A percentile compares a stretch with the other conserved stretches of the same genome.
phyloP scores from a whole-genome alignment of 176 grass and related monocot genomes.

The Triticum turgidum region DNA sequence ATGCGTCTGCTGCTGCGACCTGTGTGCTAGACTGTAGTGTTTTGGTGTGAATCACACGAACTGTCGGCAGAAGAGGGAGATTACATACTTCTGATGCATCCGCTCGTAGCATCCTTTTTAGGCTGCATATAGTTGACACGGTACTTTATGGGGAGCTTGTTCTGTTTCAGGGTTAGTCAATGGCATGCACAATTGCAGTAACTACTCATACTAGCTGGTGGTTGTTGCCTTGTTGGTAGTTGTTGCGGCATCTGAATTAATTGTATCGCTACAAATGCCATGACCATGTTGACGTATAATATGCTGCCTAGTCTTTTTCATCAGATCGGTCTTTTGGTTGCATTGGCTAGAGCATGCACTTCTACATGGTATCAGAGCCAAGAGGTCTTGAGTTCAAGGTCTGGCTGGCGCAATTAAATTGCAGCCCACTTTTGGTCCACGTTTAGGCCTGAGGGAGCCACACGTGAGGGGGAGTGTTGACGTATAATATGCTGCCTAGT shows the following conservation, averaged over 20 bases:
- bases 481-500: too few species aligned
- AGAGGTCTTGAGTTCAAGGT: too few species aligned
- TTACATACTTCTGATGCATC: background rate
- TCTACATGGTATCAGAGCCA: too few species aligned
- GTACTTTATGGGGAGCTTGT: background rate
- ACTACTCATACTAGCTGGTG: background rate
- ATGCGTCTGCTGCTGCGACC: background rate
- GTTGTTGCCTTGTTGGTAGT: constrained; percentile 11
- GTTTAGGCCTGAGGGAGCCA: too few species aligned
- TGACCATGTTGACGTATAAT: too few species aligned
- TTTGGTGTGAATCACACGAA: background rate
- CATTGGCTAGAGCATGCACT: too few species aligned
- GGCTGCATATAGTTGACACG: background rate
- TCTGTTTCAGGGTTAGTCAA: background rate
- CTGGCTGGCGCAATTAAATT: too few species aligned
- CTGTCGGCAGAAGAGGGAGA: background rate
- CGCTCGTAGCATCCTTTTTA: background rate
- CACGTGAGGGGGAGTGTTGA: too few species aligned
- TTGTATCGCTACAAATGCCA: background rate
- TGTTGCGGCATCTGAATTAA: background rate
- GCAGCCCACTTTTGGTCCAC: too few species aligned
- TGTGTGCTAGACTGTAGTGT: background rate
- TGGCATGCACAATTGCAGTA: constrained; percentile 6
- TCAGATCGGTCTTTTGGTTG: too few species aligned
- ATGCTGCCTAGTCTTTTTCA: too few species aligned